Evolutionary conservation across 2,329 filamentous ascomycete species (phyloP).

Genomic region (Colletotrichum ledebouriae): DNA sequence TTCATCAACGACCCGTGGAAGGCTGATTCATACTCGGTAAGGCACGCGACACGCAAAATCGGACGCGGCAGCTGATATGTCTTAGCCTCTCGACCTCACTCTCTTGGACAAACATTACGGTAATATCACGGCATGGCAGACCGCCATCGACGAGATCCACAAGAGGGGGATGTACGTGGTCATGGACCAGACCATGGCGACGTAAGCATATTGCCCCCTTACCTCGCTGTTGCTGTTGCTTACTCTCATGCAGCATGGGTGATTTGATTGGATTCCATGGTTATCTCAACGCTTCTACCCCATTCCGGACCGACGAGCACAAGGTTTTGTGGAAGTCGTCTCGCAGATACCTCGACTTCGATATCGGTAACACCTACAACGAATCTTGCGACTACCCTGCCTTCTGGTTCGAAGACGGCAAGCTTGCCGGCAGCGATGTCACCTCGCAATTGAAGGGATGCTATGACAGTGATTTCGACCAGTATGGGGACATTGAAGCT

Average conservation of each 20-base stretch:
- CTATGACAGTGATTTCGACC: constrained; percentile 74
- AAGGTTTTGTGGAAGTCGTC: constrained; percentile 68
- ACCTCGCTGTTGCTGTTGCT: constrained; percentile 15
- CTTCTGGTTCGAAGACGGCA: constrained; percentile 72
- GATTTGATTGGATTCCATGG: constrained; percentile 74
- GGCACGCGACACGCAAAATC: not conserved
- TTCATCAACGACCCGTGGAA: constrained; percentile 76
- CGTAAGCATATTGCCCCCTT: constrained; percentile 24
- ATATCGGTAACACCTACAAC: constrained; percentile 66
- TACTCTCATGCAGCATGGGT: constrained; percentile 63
- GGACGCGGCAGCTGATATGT: constrained; percentile 45
- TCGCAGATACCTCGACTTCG: constrained; percentile 70
- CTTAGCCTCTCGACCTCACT: constrained; percentile 68
- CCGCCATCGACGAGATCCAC: constrained; percentile 72
- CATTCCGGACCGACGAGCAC: constrained; percentile 68
- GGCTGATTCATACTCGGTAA: constrained; percentile 67
- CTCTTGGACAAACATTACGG: constrained; percentile 74
- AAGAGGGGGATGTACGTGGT: constrained; percentile 74
- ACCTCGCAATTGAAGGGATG: constrained; percentile 65
- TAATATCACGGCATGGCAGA: constrained; percentile 69
- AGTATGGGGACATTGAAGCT: constrained; percentile 73
- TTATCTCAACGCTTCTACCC: constrained; percentile 69
- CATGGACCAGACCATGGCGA: constrained; percentile 72
- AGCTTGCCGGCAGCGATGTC: constrained; percentile 61
- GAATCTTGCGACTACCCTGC: constrained; percentile 69